Base-by-base conservation (phyloP, 2,329 filamentous ascomycete species). In the Fusarium tupiense region DNA sequence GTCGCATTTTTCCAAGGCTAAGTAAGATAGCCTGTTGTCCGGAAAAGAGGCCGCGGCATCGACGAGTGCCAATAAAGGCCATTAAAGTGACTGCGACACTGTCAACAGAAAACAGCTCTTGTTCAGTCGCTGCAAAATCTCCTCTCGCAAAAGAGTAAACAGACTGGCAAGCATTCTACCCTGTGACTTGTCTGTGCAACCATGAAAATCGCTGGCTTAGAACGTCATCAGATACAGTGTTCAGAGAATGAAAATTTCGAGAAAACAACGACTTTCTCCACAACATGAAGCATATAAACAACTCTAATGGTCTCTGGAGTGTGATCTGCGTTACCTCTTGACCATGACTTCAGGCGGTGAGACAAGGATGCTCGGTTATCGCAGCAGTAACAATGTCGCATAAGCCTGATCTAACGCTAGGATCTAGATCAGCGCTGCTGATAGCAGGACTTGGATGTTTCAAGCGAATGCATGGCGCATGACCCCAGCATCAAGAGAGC, bases 1-100 rank as follows among this genome's bases (percentile, higher is more conserved):
- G 12, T 20, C 19, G 19, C 5, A 26, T 4, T 37, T 8, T 20
- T 2, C 31, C 0, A 3, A 49, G n/a, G n/a, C 17, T 0, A 37
- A 12, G 31, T 0, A 37, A 12, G 31, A 16, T 20, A 11, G 31
- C 6, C 31, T 14, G 5, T 52, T 6, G 0, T 19, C 8, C 3
- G 47, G 8, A 33, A 33, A n/a, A 13, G 10, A n/a, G 16, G 5
- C 29, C 22, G 7, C 31, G 16, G 3, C 3, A 50, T 33, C 7
- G 1, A 31, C 10, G 6, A 50, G 20, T 9, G 16, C 16, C 3
- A n/a, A 50, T 19, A 3, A 13, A 33, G 33, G 13, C 13, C 13
- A 33, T 8, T 33, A 33, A 33, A 33, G 13, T 33, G 33, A 33
- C 5, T 33, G 13, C 6, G 13, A 33, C 33, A 33, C 33, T 8